Evolutionary conservation across 2,329 filamentous ascomycete species (phyloP).

Genomic region (Aspergillus fumigatiaffinis): DNA sequence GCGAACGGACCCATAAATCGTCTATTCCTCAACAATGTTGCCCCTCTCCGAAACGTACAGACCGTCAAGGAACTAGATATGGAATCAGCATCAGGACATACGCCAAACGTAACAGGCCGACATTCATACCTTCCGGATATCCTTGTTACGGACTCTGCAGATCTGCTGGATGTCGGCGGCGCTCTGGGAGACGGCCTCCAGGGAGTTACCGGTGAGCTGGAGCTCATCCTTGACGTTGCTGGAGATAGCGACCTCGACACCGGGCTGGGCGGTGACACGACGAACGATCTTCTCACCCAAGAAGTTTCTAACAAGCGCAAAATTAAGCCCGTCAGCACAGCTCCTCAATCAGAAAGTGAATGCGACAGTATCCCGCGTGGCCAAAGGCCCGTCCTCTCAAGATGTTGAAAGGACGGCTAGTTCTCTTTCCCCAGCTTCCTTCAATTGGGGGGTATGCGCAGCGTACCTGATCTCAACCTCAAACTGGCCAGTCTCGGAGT

Average conservation of each 20-base stretch:
- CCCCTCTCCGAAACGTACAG: conserved; percentile 99
- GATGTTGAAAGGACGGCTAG: background rate
- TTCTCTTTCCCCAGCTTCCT: background rate
- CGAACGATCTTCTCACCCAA: conserved; percentile 99
- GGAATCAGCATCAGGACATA: conserved; percentile 5
- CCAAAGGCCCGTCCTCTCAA: background rate
- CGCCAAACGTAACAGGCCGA: background rate
- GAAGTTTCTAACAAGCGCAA: conserved; percentile 69
- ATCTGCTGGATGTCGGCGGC: conserved; percentile 99
- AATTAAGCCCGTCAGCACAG: conserved; percentile 29
- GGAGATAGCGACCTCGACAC: conserved; percentile 87
- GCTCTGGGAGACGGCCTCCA: conserved; percentile 96
- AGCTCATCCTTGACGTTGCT: conserved; percentile 98
- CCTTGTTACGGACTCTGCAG: conserved; percentile 99
- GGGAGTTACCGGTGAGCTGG: conserved; percentile 83
- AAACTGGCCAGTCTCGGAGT: conserved; percentile 77
- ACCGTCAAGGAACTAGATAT: conserved; percentile 89
- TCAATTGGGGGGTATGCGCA: background rate
- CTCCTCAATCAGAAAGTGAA: background rate
- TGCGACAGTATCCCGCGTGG: background rate
- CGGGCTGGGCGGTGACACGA: conserved; percentile 79
- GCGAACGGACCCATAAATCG: conserved; percentile 27
- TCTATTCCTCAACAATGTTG: conserved; percentile 72
- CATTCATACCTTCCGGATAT: conserved; percentile 90
- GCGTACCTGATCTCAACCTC: conserved; percentile 97